Percentiles rank a stretch among this genome's conserved stretches.
These are phyloP conservation scores for Amanita pseudoporphyria DNA, from an alignment of 768 basidiomycete species.

Conservation along the genomic window DNA sequence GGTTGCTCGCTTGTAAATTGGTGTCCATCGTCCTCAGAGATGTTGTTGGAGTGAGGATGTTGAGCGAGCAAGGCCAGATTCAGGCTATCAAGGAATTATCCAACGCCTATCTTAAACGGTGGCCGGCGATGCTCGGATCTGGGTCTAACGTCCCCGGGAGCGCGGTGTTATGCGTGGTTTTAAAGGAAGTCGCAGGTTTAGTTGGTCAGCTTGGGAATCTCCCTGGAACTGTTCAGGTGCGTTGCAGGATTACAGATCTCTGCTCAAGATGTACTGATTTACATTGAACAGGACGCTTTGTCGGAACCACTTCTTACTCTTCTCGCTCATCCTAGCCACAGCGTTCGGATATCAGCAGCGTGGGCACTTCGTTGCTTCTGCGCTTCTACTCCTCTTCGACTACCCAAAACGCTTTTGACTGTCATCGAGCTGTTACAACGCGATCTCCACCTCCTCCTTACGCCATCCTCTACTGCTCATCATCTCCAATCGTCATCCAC, in stretches of 20 bases:
- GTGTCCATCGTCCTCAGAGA: constrained; percentile 76
- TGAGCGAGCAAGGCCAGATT: constrained; percentile 93
- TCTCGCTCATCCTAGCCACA: constrained; percentile 79
- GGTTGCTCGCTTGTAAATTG: constrained; percentile 57
- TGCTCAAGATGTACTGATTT: neutral
- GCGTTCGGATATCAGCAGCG: constrained; percentile 76
- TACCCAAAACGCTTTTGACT: constrained; percentile 69
- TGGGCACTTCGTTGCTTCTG: constrained; percentile 91
- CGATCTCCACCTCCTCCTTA: constrained; percentile 65
- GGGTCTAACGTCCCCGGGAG: constrained; percentile 45
- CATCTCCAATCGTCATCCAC: neutral
- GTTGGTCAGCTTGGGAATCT: constrained; percentile 89
- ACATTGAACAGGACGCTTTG: constrained; percentile 55
- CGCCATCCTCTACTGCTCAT: constrained; percentile 41
- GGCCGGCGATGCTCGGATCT: constrained; percentile 89
- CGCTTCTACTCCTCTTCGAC: constrained; percentile 74
- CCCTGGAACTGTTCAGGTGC: constrained; percentile 76
- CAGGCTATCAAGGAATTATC: constrained; percentile 82
- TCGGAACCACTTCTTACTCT: constrained; percentile 79
- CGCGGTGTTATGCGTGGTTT: constrained; percentile 57
- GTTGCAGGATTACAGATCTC: constrained; percentile 8
- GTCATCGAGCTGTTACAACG: constrained; percentile 78
- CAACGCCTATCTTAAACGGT: constrained; percentile 73
- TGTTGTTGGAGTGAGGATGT: constrained; percentile 77
- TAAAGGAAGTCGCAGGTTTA: constrained; percentile 79